These are phyloP conservation scores for Colletotrichum plurivorum DNA, from an alignment of 2,329 filamentous ascomycete genomes.

Conservation along the genomic window DNA sequence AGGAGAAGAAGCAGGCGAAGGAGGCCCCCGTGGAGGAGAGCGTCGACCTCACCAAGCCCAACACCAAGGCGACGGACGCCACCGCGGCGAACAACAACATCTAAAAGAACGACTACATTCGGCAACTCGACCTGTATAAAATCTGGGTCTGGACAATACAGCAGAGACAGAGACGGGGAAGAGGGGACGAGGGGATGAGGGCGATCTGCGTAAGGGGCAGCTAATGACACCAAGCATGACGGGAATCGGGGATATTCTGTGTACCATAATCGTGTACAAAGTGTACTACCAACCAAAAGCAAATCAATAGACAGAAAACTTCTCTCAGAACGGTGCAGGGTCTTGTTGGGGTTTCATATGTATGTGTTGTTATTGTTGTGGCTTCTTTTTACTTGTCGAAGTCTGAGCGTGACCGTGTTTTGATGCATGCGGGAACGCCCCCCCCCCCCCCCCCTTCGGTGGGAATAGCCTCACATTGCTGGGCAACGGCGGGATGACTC, in stretches of 20 bases:
- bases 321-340: constrained; percentile 5
- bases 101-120: constrained; percentile 4
- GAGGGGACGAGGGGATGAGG: neutral
- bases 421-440: neutral
- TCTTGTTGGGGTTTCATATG: neutral
- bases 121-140: neutral
- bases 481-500: neutral
- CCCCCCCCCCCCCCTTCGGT: no score
- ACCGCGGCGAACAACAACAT: constrained; percentile 49
- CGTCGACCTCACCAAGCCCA: constrained; percentile 39
- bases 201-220: constrained; percentile 5
- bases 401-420: neutral
- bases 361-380: neutral
- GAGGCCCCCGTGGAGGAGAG: constrained; percentile 28
- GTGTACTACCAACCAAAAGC: constrained; percentile 27
- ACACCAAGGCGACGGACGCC: constrained; percentile 49
- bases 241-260: constrained; percentile 32
- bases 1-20: constrained; percentile 28
- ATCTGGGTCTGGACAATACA: neutral
- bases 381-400: neutral
- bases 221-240: constrained; percentile 38
- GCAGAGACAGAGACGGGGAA: neutral
- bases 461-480: constrained; percentile 9
- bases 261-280: constrained; percentile 41
- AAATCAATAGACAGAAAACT: constrained; percentile 37